These are phyloP conservation scores for Paracoccidioides brasiliensis DNA, from an alignment of 2,329 filamentous ascomycete genomes.

Conservation along the genomic window DNA sequence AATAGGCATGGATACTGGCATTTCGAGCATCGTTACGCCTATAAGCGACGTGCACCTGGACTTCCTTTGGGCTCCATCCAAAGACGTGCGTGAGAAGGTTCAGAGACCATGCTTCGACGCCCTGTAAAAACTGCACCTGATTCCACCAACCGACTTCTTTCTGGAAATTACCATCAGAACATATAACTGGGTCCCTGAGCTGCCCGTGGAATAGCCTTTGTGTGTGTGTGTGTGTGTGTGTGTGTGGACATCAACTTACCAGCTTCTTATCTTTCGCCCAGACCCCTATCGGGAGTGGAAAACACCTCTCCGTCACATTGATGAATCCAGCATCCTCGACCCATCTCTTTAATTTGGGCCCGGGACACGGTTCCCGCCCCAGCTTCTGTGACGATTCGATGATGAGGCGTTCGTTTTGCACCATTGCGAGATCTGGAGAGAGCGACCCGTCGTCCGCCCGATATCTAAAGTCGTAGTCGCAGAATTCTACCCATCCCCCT, in stretches of 20 bases:
- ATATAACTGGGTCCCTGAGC: too few relatives aligned
- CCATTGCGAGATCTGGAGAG: slow-evolving; percentile 4
- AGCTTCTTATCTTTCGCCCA: slow-evolving; percentile 9
- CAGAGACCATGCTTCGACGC: slow-evolving; percentile 12
- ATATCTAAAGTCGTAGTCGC: slow-evolving; percentile 20
- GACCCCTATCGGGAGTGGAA: slow-evolving; percentile 6
- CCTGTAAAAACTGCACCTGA: slow-evolving; percentile 9
- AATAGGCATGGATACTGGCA: slow-evolving; percentile 1
- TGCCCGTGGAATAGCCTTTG: neutral
- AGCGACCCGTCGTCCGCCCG: slow-evolving; percentile 20
- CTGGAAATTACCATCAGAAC: neutral
- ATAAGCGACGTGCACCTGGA: neutral
- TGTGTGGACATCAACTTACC: neutral
- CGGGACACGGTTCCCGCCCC: slow-evolving; percentile 10
- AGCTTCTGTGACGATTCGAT: slow-evolving; percentile 15
- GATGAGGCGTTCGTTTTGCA: slow-evolving; percentile 7
- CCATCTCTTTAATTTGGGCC: slow-evolving; percentile 7
- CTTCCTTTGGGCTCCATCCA: slow-evolving; percentile 9
- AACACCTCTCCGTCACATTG: slow-evolving; percentile 7
- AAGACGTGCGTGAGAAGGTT: slow-evolving; percentile 9
- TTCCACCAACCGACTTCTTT: slow-evolving; percentile 14
- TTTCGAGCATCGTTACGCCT: neutral
- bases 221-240: neutral
- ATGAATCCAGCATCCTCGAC: slow-evolving; percentile 7
- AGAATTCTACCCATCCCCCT: slow-evolving; percentile 27